Conservation (phyloP, 148 eudicot genomes). For the Chenopodium quinoa region DNA sequence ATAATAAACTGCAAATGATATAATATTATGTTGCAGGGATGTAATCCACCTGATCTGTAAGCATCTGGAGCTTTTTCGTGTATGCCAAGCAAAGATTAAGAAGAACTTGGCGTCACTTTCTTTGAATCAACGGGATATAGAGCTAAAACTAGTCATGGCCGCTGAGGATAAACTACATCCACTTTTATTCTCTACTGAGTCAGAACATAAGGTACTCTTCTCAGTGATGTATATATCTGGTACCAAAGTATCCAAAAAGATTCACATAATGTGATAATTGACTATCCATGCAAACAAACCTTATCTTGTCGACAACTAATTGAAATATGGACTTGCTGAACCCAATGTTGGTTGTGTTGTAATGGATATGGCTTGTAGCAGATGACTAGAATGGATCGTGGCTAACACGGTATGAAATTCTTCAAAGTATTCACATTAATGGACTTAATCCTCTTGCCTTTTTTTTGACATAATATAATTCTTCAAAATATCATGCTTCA, state of each 20-base stretch:
- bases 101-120: constrained; percentile 47
- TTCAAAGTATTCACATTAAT: too few species aligned
- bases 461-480: too few species aligned
- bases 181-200: constrained; percentile 78
- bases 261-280: background rate
- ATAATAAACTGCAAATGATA: background rate
- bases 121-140: constrained; percentile 65
- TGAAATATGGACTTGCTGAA: background rate
- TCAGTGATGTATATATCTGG: background rate
- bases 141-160: constrained; percentile 59
- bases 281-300: background rate
- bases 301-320: background rate
- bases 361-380: too few species aligned
- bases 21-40: constrained; percentile 58
- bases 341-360: too few species aligned
- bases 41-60: constrained; percentile 61
- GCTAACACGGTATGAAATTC: too few species aligned
- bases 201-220: constrained; percentile 82
- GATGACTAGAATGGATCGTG: too few species aligned
- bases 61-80: constrained; percentile 81
- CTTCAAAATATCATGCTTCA: too few species aligned
- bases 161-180: constrained; percentile 89
- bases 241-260: background rate
- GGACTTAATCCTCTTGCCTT: too few species aligned
- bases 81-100: constrained; percentile 68